A percentile compares a stretch with the other conserved stretches of the same genome.
phyloP scores from a whole-genome alignment of 768 basidiomycete genomes.

The Lepiota venenata region DNA sequence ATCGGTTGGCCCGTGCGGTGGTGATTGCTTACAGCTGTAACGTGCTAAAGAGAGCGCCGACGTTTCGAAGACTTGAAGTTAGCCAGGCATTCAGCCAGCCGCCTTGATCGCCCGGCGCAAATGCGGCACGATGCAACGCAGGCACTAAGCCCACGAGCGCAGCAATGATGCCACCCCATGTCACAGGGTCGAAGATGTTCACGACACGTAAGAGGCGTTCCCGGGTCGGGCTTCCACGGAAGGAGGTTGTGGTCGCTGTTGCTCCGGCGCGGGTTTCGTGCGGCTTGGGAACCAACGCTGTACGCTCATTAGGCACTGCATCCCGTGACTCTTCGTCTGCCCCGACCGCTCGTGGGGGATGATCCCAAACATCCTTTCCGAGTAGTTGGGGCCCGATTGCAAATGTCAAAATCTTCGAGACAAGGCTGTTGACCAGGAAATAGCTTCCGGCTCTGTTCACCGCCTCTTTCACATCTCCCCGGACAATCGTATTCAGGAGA shows the following conservation, averaged over 20 bases:
- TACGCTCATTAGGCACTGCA: neutral
- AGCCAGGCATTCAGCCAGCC: conserved; percentile 11
- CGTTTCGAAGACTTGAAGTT: conserved; percentile 8
- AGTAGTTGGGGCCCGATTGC: conserved; percentile 4
- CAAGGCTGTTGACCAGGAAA: conserved; percentile 12
- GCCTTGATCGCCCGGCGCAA: conserved; percentile 5
- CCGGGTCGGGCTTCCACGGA: too few species aligned
- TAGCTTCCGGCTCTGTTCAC: conserved; percentile 10
- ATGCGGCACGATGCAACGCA: conserved; percentile 2
- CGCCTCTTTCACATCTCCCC: conserved; percentile 1
- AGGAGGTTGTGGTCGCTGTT: too few species aligned
- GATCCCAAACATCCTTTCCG: neutral
- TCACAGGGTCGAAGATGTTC: conserved; percentile 1
- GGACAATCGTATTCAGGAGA: conserved; percentile 3
- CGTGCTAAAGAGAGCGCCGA: conserved; percentile 10
- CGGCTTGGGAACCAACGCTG: neutral
- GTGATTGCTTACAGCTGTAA: conserved; percentile 4
- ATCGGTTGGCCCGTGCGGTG: neutral
- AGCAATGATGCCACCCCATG: conserved; percentile 11
- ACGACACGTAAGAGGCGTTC: neutral
- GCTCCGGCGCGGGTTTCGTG: neutral
- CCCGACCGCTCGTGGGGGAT: neutral
- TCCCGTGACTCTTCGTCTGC: neutral
- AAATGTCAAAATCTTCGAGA: conserved; percentile 11
- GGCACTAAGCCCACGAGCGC: conserved; percentile 2